These are phyloP conservation scores for Kingdonia uniflora DNA, from an alignment of 164 flowering plant genomes.

Conservation along the genomic window DNA sequence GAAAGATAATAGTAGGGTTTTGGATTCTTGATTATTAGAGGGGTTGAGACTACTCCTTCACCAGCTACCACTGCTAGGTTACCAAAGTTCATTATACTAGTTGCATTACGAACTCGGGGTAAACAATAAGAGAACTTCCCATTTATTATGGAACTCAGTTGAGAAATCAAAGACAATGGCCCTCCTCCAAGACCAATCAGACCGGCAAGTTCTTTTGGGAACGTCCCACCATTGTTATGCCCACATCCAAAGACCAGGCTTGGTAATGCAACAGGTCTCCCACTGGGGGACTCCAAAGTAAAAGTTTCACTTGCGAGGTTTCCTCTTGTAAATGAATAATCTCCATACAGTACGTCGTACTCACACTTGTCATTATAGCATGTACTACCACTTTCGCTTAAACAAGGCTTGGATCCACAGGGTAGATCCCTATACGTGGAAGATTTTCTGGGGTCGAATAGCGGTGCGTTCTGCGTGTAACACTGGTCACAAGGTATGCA, in stretches of 20 bases:
- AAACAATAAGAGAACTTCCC: constrained; percentile 57
- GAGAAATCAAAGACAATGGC: constrained; percentile 22
- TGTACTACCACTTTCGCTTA: background rate
- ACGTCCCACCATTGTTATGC: constrained; percentile 24
- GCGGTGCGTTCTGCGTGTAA: constrained; percentile 11
- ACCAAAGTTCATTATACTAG: constrained; percentile 32
- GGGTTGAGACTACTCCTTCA: constrained; percentile 28
- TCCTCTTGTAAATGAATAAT: constrained; percentile 26
- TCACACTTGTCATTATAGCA: constrained; percentile 9
- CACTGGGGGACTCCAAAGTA: constrained; percentile 16
- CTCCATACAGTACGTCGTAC: constrained; percentile 20
- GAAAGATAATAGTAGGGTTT: too few relatives aligned
- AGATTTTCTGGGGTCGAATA: constrained; percentile 18
- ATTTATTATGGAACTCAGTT: constrained; percentile 17
- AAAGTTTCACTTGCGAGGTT: constrained; percentile 28
- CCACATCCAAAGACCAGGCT: constrained; percentile 40
- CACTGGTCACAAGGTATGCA: constrained; percentile 24
- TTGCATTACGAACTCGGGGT: background rate
- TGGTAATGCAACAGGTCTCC: constrained; percentile 4
- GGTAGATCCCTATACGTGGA: constrained; percentile 25
- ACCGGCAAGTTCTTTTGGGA: constrained; percentile 18
- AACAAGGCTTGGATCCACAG: too few relatives aligned
- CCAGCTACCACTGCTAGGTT: constrained; percentile 20
- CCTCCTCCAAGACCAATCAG: constrained; percentile 52
- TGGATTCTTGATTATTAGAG: constrained; percentile 7